A percentile compares a stretch with the other conserved stretches of the same genome.
Conservation (phyloP, 345 rosid species). For the Boechera divaricarpa region DNA sequence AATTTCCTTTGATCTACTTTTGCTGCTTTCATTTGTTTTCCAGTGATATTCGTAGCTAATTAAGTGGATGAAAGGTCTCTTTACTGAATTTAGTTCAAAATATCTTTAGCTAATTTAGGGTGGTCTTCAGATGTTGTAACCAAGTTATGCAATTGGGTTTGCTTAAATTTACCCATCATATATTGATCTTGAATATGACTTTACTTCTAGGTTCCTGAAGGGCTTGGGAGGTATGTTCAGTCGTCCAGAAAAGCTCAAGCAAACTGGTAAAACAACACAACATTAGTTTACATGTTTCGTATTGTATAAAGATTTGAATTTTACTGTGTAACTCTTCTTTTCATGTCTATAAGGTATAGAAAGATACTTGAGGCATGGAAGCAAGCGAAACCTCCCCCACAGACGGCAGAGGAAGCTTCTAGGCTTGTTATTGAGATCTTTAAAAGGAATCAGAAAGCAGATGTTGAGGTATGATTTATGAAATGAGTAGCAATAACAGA, state of each 20-base stretch:
- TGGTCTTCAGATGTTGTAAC: conserved; percentile 18
- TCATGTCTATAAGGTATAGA: conserved; percentile 60
- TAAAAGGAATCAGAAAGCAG: conserved; percentile 62
- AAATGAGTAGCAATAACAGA: background rate
- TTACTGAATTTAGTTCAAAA: background rate
- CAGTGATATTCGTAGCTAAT: conserved; percentile 1
- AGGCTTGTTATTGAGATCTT: conserved; percentile 66
- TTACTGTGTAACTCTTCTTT: background rate
- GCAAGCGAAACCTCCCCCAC: conserved; percentile 82
- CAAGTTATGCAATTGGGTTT: background rate
- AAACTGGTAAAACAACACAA: conserved; percentile 59
- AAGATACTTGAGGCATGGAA: conserved; percentile 84
- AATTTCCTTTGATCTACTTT: background rate
- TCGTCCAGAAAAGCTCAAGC: conserved; percentile 92
- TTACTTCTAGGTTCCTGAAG: conserved; percentile 69
- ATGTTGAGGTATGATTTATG: conserved; percentile 71
- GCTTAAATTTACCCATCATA: background rate
- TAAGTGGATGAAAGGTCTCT: background rate
- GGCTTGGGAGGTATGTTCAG: conserved; percentile 65
- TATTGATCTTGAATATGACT: background rate
- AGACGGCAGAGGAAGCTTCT: conserved; percentile 71
- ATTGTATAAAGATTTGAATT: conserved; percentile 11
- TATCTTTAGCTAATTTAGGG: background rate
- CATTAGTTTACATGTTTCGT: background rate
- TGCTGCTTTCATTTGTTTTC: conserved; percentile 8